Evolutionary conservation across 1,139 yeast species (phyloP), one percentile per base, ranked within the genome.

Genomic region (Geotrichum australiense): DNA sequence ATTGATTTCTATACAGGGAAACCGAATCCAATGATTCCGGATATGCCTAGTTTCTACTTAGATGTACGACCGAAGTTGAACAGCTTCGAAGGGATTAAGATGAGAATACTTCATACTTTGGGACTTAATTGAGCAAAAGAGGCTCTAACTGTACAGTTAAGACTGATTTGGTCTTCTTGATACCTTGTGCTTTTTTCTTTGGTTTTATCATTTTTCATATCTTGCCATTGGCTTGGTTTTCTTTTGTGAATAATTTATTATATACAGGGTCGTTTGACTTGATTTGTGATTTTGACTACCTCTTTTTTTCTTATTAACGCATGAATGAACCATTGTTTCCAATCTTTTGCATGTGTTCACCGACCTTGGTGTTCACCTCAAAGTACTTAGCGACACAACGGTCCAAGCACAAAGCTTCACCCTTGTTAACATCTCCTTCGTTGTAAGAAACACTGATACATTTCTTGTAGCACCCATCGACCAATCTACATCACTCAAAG

Each of bases 381-480:
- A 93, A 93, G 68, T 91, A 91, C 67, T 91, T 91, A 57, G 94
- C 78, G 50, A 91, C 98, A 70, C 99, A 91, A 72, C 98, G 80
- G 69, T 91, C 99, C 54, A 93, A 74, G 65, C 99, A 91, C 45
- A 85, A 72, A 36, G 91, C 78, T 68, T 91, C 98, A 57, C 74
- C 79, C 70, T 85, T 86, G 67, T 74, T 74, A 52, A 91, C 71
- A 25, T 82, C 93, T 43, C 91, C 83, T 47, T 85, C 93, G 46
- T 64, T 59, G 69, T 89, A 89, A 62, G 70, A 70, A 58, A 68
- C 69, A 53, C 62, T 61, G 61, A 91, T 83, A 69, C 99, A 91
- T 69, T 91, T 91, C 57, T 70, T 65, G 65, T 91, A 94, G 65
- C 99, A 91, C 56, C 87, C 83, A 54, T 80, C 87, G 16, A 75